These are phyloP conservation scores for Juglanconis oblonga DNA, from an alignment of 2,329 filamentous ascomycete species.

Conservation along the genomic window DNA sequence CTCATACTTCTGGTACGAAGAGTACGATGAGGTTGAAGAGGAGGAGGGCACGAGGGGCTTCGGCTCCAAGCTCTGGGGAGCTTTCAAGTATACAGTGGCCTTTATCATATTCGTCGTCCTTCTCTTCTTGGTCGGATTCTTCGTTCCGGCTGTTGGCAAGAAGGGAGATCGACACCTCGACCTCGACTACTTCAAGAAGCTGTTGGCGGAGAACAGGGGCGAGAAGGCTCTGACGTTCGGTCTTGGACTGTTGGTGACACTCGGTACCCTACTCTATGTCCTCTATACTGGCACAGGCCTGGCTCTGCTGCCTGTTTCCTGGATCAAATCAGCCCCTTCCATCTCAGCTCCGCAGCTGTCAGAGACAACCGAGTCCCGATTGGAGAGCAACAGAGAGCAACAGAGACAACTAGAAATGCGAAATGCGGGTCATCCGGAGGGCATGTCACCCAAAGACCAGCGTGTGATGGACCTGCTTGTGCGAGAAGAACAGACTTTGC, in stretches of 20 bases:
- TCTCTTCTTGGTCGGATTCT: slow-evolving; percentile 90
- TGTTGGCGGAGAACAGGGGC: slow-evolving; percentile 81
- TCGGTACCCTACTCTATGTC: slow-evolving; percentile 82
- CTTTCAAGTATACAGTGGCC: slow-evolving; percentile 83
- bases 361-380: slow-evolving; percentile 72
- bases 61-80: slow-evolving; percentile 71
- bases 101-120: slow-evolving; percentile 79
- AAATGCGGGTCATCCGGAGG: slow-evolving; percentile 70
- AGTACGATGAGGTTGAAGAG: slow-evolving; percentile 87
- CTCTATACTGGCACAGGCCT: slow-evolving; percentile 87
- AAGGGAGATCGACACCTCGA: slow-evolving; percentile 67
- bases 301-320: slow-evolving; percentile 80
- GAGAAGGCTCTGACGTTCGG: slow-evolving; percentile 91
- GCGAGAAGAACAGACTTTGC: slow-evolving; percentile 87
- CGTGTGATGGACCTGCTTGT: slow-evolving; percentile 83
- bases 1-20: slow-evolving; percentile 97
- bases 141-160: slow-evolving; percentile 76
- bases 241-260: slow-evolving; percentile 79
- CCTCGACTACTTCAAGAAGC: slow-evolving; percentile 85
- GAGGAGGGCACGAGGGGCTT: slow-evolving; percentile 75
- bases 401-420: slow-evolving; percentile 89
- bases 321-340: slow-evolving; percentile 88
- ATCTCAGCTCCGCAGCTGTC: slow-evolving; percentile 78
- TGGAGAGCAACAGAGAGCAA: slow-evolving; percentile 85
- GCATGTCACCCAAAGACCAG: slow-evolving; percentile 79